These are phyloP conservation scores for Paraphoma chrysanthemicola DNA, from an alignment of 2,329 filamentous ascomycete genomes.

Conservation along the genomic window DNA sequence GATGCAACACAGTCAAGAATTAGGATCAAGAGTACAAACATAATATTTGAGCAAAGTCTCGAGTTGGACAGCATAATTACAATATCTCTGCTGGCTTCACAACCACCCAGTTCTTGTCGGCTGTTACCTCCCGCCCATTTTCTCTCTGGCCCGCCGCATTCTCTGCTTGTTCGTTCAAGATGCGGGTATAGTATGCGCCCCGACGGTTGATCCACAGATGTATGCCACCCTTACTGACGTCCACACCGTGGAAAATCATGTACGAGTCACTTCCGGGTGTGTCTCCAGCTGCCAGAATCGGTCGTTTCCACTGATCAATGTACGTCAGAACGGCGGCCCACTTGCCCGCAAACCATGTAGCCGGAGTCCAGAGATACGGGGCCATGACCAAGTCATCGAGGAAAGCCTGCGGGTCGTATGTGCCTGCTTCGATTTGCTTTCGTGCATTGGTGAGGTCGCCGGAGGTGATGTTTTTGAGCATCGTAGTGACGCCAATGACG, in stretches of 20 bases:
- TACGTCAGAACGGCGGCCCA: constrained; percentile 41
- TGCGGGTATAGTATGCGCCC: constrained; percentile 22
- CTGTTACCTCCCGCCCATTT: constrained; percentile 36
- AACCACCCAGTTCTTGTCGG: constrained; percentile 41
- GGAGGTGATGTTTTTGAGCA: constrained; percentile 34
- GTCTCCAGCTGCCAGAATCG: constrained; percentile 34
- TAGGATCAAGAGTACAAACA: no score
- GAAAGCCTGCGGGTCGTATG: constrained; percentile 32
- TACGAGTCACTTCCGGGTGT: constrained; percentile 41
- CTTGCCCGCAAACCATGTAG: constrained; percentile 40
- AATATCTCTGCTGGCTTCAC: constrained; percentile 38
- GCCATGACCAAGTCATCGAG: constrained; percentile 31
- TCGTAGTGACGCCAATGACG: constrained; percentile 40
- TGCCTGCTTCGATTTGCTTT: constrained; percentile 33
- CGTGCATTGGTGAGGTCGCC: constrained; percentile 36
- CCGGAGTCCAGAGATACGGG: constrained; percentile 38
- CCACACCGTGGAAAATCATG: constrained; percentile 41
- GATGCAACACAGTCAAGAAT: no score
- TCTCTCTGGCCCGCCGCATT: constrained; percentile 31
- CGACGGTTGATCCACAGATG: constrained; percentile 39
- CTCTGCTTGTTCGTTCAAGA: constrained; percentile 31
- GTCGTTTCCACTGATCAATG: constrained; percentile 40
- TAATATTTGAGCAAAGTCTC: neutral
- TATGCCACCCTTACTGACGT: constrained; percentile 35
- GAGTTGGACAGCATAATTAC: constrained; percentile 3